phyloP scores from a whole-genome alignment of 108 stramenopile genomes.

The Nitzschia sp. region DNA sequence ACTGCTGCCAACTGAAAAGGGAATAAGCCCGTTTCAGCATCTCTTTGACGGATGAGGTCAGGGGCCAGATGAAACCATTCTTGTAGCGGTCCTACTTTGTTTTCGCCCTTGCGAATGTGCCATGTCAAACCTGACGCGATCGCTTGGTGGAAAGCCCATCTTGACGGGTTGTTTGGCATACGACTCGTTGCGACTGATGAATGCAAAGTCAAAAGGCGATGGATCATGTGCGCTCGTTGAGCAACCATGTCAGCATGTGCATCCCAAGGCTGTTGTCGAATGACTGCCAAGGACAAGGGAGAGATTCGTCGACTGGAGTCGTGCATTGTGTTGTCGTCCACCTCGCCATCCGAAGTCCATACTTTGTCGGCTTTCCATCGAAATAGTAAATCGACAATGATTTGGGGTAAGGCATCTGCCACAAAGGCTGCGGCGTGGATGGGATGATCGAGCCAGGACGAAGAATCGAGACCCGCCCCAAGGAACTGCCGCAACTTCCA shows the following conservation, averaged over 20 bases:
- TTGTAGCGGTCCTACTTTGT: slow-evolving; percentile 1
- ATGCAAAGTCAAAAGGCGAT: not conserved
- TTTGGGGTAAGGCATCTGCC: not conserved
- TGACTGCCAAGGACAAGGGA: no score
- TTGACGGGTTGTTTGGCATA: no score
- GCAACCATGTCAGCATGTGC: no score
- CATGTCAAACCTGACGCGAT: not conserved
- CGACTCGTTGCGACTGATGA: not conserved
- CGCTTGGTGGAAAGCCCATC: not conserved
- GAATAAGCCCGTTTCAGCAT: not conserved
- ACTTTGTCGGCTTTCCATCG: no score
- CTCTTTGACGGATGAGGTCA: not conserved
- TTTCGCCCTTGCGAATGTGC: not conserved
- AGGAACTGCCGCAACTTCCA: not conserved
- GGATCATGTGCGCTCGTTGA: no score
- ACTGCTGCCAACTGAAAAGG: slow-evolving; percentile 1
- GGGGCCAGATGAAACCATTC: not conserved
- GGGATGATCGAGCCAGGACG: not conserved
- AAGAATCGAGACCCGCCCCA: not conserved
- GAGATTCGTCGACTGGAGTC: no score
- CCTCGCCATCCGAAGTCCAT: no score
- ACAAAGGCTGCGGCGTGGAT: slow-evolving; percentile 2
- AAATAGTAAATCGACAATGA: not conserved
- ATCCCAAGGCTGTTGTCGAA: no score
- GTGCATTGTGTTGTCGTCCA: no score